Conservation (phyloP, 1,139 yeast genomes). For the Maudiozyma humilis region DNA sequence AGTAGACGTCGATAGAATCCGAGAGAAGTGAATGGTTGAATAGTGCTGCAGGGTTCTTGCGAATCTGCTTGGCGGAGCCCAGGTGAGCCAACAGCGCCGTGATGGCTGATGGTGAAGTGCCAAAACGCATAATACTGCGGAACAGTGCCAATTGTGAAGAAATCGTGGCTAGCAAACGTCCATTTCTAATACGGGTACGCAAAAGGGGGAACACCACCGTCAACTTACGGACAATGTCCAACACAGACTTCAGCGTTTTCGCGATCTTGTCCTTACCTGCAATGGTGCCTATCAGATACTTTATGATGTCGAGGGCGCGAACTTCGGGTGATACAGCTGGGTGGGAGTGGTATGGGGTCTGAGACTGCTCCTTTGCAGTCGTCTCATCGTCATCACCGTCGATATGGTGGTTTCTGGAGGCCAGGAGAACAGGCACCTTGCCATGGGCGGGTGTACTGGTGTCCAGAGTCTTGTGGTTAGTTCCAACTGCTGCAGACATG, state of each 20-base stretch:
- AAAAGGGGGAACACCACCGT: background rate
- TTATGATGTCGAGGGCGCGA: constrained; percentile 5
- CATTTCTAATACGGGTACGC: constrained; percentile 19
- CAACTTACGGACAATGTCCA: constrained; percentile 44
- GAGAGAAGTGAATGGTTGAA: constrained; percentile 32
- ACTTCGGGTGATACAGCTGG: background rate
- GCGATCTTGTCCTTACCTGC: constrained; percentile 64
- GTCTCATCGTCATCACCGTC: constrained; percentile 2
- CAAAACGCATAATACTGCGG: constrained; percentile 63
- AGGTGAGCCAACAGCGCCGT: constrained; percentile 19
- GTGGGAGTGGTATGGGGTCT: background rate
- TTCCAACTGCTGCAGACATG: background rate
- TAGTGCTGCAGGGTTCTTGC: constrained; percentile 26
- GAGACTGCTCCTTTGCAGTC: constrained; percentile 4
- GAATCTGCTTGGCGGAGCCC: background rate
- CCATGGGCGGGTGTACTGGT: too few relatives aligned
- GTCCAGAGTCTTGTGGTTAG: background rate
- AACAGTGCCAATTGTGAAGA: constrained; percentile 49
- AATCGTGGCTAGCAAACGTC: constrained; percentile 37
- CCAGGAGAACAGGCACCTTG: background rate
- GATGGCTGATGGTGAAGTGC: constrained; percentile 57
- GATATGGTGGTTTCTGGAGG: background rate
- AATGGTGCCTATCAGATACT: constrained; percentile 9
- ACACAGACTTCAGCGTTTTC: constrained; percentile 51
- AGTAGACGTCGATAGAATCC: constrained; percentile 49